Conservation (phyloP, 176 grass and related monocot genomes). For the Tuctoria greenei region DNA sequence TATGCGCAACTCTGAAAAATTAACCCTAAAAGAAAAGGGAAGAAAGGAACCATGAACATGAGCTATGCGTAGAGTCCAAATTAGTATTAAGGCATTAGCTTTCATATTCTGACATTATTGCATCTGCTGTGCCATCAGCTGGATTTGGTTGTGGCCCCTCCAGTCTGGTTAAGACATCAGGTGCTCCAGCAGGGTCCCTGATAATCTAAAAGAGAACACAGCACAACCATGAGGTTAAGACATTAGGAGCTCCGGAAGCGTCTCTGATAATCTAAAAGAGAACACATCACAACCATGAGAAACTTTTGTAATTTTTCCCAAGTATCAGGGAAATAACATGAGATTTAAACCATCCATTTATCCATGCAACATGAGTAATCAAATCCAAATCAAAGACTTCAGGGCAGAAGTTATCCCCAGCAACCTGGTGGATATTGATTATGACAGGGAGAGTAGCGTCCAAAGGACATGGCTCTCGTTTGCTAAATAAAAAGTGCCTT, state of each 20-base stretch:
- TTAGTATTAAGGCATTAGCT: constrained; percentile 49
- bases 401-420: neutral
- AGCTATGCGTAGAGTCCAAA: neutral
- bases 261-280: constrained; percentile 79
- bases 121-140: constrained; percentile 40
- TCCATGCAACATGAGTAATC: neutral
- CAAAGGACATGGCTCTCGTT: too few relatives aligned
- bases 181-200: constrained; percentile 82
- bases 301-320: neutral
- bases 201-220: constrained; percentile 62
- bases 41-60: neutral
- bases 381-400: neutral
- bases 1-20: constrained; percentile 8
- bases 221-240: constrained; percentile 47
- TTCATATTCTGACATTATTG: constrained; percentile 77
- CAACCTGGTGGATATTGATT: constrained; percentile 7
- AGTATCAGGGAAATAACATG: neutral
- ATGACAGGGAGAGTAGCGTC: neutral
- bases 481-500: too few relatives aligned
- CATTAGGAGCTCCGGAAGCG: constrained; percentile 80
- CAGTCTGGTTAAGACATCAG: constrained; percentile 86
- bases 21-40: neutral
- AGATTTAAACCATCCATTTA: neutral
- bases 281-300: constrained; percentile 9
- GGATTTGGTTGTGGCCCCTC: constrained; percentile 47